These are phyloP conservation scores for Malassezia restricta DNA, from an alignment of 1,284 basidiomycete species.

Conservation along the genomic window DNA sequence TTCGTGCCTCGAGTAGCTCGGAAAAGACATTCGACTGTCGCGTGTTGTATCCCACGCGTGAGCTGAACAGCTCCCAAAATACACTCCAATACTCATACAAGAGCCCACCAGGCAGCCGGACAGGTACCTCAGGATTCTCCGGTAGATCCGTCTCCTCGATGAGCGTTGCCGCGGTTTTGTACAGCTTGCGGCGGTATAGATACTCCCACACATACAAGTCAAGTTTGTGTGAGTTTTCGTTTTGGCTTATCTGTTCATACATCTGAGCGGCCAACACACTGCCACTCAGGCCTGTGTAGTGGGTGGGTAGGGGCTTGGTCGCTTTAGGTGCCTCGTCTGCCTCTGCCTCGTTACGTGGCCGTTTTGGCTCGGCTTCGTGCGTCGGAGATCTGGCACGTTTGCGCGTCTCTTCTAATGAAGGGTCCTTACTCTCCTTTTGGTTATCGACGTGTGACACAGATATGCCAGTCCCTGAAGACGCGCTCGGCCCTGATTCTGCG, in stretches of 20 bases:
- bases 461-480: too few species aligned
- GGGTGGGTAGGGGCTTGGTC: neutral
- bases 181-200: constrained; percentile 33
- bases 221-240: constrained; percentile 17
- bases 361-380: constrained; percentile 1
- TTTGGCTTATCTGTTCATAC: neutral
- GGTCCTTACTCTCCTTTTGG: too few species aligned
- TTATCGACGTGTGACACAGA: too few species aligned
- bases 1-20: constrained; percentile 32
- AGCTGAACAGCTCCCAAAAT: constrained; percentile 44
- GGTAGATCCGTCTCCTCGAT: constrained; percentile 35
- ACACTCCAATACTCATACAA: constrained; percentile 45
- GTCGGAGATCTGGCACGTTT: neutral
- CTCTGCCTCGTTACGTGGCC: neutral
- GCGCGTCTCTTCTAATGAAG: neutral
- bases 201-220: constrained; percentile 46
- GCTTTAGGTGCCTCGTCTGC: too few species aligned
- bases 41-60: constrained; percentile 30
- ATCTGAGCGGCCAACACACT: neutral
- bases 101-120: constrained; percentile 36
- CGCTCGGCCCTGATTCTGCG: too few species aligned
- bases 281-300: neutral
- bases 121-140: constrained; percentile 36
- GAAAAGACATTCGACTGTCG: constrained; percentile 31
- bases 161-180: constrained; percentile 30